Percentiles rank a stretch among this genome's conserved stretches.
phyloP scores from a whole-genome alignment of 352 stramenopile genomes.

The Globisporangium cederbergense region DNA sequence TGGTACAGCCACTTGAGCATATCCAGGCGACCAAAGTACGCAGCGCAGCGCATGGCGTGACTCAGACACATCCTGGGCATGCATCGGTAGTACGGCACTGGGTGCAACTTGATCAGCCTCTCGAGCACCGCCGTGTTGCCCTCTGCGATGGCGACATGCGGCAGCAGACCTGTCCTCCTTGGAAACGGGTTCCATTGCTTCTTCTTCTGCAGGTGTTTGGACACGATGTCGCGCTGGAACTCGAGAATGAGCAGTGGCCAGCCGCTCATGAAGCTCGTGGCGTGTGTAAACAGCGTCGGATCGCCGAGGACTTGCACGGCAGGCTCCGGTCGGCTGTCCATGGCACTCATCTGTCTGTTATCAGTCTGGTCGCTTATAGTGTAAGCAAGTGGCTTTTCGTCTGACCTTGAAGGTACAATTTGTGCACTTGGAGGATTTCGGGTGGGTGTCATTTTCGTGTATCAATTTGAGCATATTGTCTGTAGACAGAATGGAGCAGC shows the following conservation, averaged over 20 bases:
- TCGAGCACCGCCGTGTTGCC: slow-evolving; percentile 2
- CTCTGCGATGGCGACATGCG: slow-evolving; percentile 3
- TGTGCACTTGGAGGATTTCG: no score
- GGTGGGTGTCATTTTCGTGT: no score
- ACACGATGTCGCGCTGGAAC: neutral
- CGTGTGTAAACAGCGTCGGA: neutral
- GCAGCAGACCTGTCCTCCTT: neutral
- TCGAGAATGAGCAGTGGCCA: neutral
- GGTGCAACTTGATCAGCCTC: neutral
- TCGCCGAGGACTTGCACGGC: neutral
- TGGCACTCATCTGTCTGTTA: neutral
- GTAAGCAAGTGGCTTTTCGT: no score
- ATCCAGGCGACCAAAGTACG: neutral
- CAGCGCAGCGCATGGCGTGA: neutral
- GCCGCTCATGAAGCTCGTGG: neutral
- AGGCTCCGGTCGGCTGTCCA: neutral
- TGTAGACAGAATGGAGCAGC: neutral
- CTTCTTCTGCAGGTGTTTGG: neutral
- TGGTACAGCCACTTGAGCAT: neutral
- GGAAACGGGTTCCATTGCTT: neutral
- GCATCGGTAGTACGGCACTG: neutral
- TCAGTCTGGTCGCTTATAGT: no score
- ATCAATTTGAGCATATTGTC: no score
- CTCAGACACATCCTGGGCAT: neutral
- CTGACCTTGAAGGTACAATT: no score